Conservation (phyloP, 2,329 filamentous ascomycete genomes). For the Trichoderma simmonsii region DNA sequence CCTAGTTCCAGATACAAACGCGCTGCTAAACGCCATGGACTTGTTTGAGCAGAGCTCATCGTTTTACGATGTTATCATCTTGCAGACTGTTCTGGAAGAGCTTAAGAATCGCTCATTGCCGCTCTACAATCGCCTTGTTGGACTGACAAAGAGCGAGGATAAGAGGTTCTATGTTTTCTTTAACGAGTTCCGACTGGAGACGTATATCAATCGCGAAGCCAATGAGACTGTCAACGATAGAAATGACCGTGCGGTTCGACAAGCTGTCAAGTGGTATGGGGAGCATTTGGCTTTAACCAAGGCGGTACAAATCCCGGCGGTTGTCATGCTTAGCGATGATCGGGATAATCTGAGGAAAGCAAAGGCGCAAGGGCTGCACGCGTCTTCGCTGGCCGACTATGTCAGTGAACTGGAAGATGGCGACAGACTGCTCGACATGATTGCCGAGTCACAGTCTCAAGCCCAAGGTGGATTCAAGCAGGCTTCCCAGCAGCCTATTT, state of each 20-base stretch:
- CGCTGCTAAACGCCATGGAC: conserved; percentile 92
- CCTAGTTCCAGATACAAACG: conserved; percentile 93
- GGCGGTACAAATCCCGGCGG: conserved; percentile 61
- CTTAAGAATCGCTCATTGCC: conserved; percentile 90
- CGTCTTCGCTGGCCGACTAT: conserved; percentile 69
- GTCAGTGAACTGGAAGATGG: conserved; percentile 80
- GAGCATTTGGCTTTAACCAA: conserved; percentile 71
- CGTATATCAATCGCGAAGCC: conserved; percentile 69
- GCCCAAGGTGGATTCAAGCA: conserved; percentile 64
- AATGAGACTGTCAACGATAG: conserved; percentile 93
- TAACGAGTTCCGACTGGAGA: conserved; percentile 95
- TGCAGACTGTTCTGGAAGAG: conserved; percentile 96
- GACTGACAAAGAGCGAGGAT: conserved; percentile 89
- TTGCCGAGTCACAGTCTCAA: conserved; percentile 72
- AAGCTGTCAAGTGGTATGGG: conserved; percentile 85
- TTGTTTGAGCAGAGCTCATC: conserved; percentile 88
- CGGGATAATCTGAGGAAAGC: conserved; percentile 82
- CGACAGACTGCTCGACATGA: conserved; percentile 87
- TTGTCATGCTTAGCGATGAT: conserved; percentile 95
- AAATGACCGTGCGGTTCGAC: conserved; percentile 87
- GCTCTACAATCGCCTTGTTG: conserved; percentile 88
- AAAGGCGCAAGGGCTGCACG: conserved; percentile 68
- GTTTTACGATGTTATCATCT: conserved; percentile 94
- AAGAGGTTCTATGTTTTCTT: conserved; percentile 99
- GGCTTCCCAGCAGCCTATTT: conserved; percentile 67